Evolutionary conservation across 2,329 filamentous ascomycete genomes (phyloP), one percentile per base, ranked within the genome.

Genomic region (Fusarium ramigenum): DNA sequence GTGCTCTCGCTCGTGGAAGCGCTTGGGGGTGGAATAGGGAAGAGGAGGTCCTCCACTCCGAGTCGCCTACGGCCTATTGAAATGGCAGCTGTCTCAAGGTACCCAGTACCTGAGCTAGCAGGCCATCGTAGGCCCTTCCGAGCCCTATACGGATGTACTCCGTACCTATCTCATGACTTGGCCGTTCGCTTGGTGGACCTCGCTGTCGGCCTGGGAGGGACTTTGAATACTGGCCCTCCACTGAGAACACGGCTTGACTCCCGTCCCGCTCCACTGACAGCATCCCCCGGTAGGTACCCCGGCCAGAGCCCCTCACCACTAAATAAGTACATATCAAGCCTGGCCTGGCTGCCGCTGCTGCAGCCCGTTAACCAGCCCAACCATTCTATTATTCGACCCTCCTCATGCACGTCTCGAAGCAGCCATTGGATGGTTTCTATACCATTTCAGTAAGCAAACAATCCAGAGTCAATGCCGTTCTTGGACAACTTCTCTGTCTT

Each of bases 261-360:
- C 69, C 69, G 63, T 72, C 69, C 69, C 67, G 68, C 67, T 73
- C 70, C 70, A 73, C 70, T 73, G 66, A 74, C 71, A 73, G 71
- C 63, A 72, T 44, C 67, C 66, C 70, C 70, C 60, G 66, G 63
- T 54, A 44, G 47, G 36, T 32, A 32, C 40, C 54, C 63, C 28
- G 25, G 63, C 63, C 56, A 60, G 47, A 39, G 56, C 66, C 46
- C 60, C 44, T 71, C 67, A 42, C 46, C 56, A 60, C 71, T 74
- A 66, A 61, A 62, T 37, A 71, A 53, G 28, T 57, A n/a, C n/a
- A n/a, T n/a, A 57, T 25, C 28, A 50, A 47, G 52, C 60, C 62
- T 61, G 58, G 70, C 56, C 62, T 61, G 58, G 70, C 56, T 52
- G 61, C 66, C 60, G 65, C 66, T 54, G 54, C 66, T 68, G 70